These are phyloP conservation scores for Tuber indicum DNA, from an alignment of 495 filamentous ascomycete species.

Conservation along the genomic window DNA sequence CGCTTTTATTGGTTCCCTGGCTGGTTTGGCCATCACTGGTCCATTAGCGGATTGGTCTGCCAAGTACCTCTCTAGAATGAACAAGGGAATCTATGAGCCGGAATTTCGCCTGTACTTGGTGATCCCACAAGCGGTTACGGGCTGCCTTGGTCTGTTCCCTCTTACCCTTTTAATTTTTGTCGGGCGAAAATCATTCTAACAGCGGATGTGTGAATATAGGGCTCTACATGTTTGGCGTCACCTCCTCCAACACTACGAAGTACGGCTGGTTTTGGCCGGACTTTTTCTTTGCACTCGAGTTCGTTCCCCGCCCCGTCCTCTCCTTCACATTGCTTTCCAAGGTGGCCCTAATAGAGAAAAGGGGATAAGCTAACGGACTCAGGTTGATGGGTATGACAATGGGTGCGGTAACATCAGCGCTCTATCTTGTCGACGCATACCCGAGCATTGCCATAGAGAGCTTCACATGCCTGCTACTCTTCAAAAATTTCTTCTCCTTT, in stretches of 20 bases:
- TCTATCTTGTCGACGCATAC: constrained; percentile 95
- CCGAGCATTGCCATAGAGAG: constrained; percentile 81
- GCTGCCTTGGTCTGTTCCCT: constrained; percentile 53
- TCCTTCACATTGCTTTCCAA: constrained; percentile 16
- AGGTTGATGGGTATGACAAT: constrained; percentile 78
- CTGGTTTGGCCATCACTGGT: constrained; percentile 72
- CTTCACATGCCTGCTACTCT: constrained; percentile 83
- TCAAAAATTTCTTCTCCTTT: constrained; percentile 91
- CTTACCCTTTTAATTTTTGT: not conserved
- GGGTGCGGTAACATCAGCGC: constrained; percentile 72
- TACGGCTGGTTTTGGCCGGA: constrained; percentile 69
- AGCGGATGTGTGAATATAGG: not conserved
- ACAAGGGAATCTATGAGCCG: constrained; percentile 79
- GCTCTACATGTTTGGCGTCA: constrained; percentile 76
- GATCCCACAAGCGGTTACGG: constrained; percentile 69
- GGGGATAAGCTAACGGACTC: not conserved
- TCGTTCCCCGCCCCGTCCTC: not conserved
- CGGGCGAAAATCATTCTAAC: not conserved
- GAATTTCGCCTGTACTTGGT: constrained; percentile 82
- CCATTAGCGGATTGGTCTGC: constrained; percentile 66
- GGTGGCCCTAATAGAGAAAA: constrained; percentile 26
- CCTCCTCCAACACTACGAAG: constrained; percentile 51
- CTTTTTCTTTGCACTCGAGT: constrained; percentile 66
- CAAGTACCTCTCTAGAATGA: constrained; percentile 61
- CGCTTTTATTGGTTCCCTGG: constrained; percentile 73